These are phyloP conservation scores for Leucoagaricus sp. DNA, from an alignment of 1,284 basidiomycete genomes.

Conservation along the genomic window DNA sequence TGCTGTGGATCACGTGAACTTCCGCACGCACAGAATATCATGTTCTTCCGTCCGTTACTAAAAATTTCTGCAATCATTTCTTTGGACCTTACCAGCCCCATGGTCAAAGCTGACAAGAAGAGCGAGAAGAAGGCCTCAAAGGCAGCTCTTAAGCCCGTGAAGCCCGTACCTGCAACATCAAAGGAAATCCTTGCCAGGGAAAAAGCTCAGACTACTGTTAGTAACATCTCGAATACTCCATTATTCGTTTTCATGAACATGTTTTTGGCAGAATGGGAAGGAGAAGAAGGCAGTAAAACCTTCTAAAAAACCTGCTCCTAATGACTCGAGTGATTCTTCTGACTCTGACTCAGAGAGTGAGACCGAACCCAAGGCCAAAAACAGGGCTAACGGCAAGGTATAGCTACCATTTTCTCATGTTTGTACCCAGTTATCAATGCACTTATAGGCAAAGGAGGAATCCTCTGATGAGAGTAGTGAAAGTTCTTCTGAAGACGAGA, in stretches of 20 bases:
- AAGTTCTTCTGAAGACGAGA: constrained; percentile 42
- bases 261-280: constrained; percentile 25
- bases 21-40: too few species aligned
- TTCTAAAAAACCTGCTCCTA: constrained; percentile 10
- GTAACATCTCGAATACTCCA: background rate
- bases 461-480: constrained; percentile 38
- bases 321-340: constrained; percentile 1
- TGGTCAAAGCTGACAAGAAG: constrained; percentile 56
- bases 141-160: constrained; percentile 26
- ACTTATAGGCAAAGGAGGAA: constrained; percentile 23
- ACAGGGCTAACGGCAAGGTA: constrained; percentile 37
- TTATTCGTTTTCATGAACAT: constrained; percentile 6
- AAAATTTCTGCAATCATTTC: constrained; percentile 27
- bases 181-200: constrained; percentile 40
- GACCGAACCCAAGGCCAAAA: constrained; percentile 27
- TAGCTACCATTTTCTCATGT: constrained; percentile 13
- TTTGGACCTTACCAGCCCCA: constrained; percentile 24
- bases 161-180: constrained; percentile 29
- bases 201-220: constrained; percentile 6
- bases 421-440: background rate
- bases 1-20: too few species aligned
- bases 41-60: constrained; percentile 18
- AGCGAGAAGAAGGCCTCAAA: constrained; percentile 36
- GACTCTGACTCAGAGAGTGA: constrained; percentile 14
- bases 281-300: constrained; percentile 26